Evolutionary conservation across 1,139 yeast genomes (phyloP).

Genomic region (Candida glucosophila): DNA sequence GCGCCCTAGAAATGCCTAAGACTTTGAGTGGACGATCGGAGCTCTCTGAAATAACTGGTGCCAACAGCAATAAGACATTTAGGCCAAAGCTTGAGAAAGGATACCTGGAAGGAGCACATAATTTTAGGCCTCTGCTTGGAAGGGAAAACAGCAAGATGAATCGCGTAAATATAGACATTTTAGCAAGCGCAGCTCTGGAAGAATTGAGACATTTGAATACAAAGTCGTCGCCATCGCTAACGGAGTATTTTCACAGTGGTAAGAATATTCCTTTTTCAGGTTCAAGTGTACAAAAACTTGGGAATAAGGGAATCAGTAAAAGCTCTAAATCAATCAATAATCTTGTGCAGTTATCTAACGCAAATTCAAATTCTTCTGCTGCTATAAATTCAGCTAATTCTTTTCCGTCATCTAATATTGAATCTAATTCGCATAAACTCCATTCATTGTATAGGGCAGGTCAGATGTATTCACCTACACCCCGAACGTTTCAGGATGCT

Average conservation of each 20-base stretch:
- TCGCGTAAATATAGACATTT: constrained; percentile 59
- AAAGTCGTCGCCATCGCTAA: constrained; percentile 56
- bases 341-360: not conserved
- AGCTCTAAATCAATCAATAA: not conserved
- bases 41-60: not conserved
- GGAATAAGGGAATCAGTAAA: constrained; percentile 2
- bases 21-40: too few species aligned
- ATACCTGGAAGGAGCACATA: not conserved
- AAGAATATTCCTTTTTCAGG: constrained; percentile 6
- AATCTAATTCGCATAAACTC: constrained; percentile 17
- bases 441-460: constrained; percentile 49
- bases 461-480: constrained; percentile 27
- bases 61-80: not conserved
- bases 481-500: constrained; percentile 30
- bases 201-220: constrained; percentile 51
- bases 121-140: too few species aligned
- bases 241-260: constrained; percentile 40
- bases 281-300: constrained; percentile 1
- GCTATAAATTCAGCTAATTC: too few species aligned
- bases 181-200: constrained; percentile 78
- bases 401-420: constrained; percentile 5
- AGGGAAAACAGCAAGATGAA: too few species aligned
- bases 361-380: constrained; percentile 8
- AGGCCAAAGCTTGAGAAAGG: not conserved
- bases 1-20: too few species aligned